Evolutionary conservation across 805 yeast species (phyloP).

Genomic region (Lipomyces starkeyi): DNA sequence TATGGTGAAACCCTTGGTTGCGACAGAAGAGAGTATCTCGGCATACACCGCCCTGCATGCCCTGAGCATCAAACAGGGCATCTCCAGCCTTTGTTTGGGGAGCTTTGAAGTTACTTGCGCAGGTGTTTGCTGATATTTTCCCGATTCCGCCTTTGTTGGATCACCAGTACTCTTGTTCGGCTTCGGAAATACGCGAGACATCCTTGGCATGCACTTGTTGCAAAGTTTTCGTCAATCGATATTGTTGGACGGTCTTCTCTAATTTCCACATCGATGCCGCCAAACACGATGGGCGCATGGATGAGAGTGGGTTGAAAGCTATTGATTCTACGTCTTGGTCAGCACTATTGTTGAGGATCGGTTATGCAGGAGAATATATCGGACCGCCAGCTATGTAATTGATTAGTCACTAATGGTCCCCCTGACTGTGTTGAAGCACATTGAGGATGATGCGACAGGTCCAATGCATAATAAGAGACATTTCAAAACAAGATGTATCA

Average conservation of each 20-base stretch:
- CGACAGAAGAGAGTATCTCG: background rate
- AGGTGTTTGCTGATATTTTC: too few relatives aligned
- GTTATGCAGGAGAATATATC: too few relatives aligned
- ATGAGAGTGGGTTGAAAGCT: background rate
- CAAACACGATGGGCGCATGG: background rate
- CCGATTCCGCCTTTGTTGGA: background rate
- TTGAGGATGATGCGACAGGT: too few relatives aligned
- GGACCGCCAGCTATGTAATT: conserved; percentile 53
- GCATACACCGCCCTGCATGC: too few relatives aligned
- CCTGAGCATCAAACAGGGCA: too few relatives aligned
- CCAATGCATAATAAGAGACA: too few relatives aligned
- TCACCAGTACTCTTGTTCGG: background rate
- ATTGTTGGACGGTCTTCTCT: background rate
- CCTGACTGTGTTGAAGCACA: too few relatives aligned
- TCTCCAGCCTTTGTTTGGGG: too few relatives aligned
- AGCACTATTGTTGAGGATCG: too few relatives aligned
- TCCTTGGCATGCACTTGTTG: background rate
- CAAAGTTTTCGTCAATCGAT: background rate
- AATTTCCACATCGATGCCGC: background rate
- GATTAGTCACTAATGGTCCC: too few relatives aligned
- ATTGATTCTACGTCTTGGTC: background rate
- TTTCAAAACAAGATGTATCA: too few relatives aligned
- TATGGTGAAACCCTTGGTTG: background rate
- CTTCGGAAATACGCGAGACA: background rate
- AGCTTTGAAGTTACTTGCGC: too few relatives aligned